Conservation (phyloP, 2,329 filamentous ascomycete genomes). For the Tolypocladium endophyticum region DNA sequence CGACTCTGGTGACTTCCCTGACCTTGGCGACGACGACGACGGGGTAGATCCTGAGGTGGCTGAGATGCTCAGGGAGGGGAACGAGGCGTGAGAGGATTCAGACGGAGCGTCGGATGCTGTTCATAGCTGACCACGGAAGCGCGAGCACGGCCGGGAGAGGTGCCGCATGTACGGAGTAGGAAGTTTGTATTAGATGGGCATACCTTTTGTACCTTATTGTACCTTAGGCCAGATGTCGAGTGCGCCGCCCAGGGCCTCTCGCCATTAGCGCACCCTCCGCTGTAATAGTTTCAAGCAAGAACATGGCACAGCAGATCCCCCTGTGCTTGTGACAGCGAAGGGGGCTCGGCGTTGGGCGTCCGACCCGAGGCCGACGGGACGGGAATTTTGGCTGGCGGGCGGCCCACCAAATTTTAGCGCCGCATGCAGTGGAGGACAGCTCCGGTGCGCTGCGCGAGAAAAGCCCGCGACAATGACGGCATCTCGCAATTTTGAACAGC, state of each 20-base stretch:
- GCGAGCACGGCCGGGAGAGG: neutral
- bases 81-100: slow-evolving; percentile 1
- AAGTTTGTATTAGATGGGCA: neutral
- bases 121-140: neutral
- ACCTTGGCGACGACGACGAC: slow-evolving; percentile 41
- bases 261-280: neutral
- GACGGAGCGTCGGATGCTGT: neutral
- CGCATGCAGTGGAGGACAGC: neutral
- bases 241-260: neutral
- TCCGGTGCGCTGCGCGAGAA: slow-evolving; percentile 10
- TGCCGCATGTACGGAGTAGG: neutral
- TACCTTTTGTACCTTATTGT: no score
- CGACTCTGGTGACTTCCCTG: slow-evolving; percentile 38
- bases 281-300: neutral
- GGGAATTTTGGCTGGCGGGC: neutral
- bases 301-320: neutral
- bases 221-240: neutral
- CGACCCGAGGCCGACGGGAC: slow-evolving; percentile 2
- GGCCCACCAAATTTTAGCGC: neutral
- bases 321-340: neutral
- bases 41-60: slow-evolving; percentile 47
- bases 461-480: slow-evolving; percentile 25
- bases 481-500: slow-evolving; percentile 13
- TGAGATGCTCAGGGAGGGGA: slow-evolving; percentile 39
- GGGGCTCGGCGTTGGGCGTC: neutral